Evolutionary conservation across 2,329 filamentous ascomycete genomes (phyloP), one percentile per base, ranked within the genome.

Genomic region (Fusarium sp.): DNA sequence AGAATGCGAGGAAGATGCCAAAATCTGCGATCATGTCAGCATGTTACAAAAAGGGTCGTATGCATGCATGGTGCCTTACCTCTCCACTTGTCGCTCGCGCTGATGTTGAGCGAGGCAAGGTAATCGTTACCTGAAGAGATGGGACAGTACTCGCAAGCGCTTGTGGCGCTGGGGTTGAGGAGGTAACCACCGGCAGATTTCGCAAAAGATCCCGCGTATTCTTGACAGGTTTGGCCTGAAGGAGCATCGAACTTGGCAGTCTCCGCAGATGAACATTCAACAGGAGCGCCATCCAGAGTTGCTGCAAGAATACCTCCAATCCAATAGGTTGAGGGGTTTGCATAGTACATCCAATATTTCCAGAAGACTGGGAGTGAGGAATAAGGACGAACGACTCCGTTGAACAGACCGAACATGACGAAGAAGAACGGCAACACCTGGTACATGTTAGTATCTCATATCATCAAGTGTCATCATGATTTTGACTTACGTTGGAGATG

Each of bases 381-480:
- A 77, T 92, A 94, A 0, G 91, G 88, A 4, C 90, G 85, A 11
- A 94, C 86, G 20, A 94, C 88, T 69, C 92, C 92, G 80, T 93
- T 94, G 84, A 94, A 94, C 26, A 92, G 79, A 40, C 85, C 85
- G 73, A 92, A 90, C 82, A 92, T 89, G 77, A 94, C 88, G 80
- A 94, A 92, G 85, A 94, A 93, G 82, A 94, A 93, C 1, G 92
- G 92, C 7, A 93, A 82, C 23, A 90, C 80, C 81, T 84, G 53
- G 15, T 20, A 0, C 6, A 1, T n/a, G 28, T 62, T 89, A 41
- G 23, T 5, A 30, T 12, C n/a, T 28, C 4, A 16, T 4, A 33
- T 11, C 8, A 5, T 15, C 12, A 28, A 12, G 36, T 12, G 9
- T 12, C 50, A 23, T 18, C 11, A n/a, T 6, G 0, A 4, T 8